phyloP scores from a whole-genome alignment of 176 grass and related monocot genomes.

The Panicum miliaceum region DNA sequence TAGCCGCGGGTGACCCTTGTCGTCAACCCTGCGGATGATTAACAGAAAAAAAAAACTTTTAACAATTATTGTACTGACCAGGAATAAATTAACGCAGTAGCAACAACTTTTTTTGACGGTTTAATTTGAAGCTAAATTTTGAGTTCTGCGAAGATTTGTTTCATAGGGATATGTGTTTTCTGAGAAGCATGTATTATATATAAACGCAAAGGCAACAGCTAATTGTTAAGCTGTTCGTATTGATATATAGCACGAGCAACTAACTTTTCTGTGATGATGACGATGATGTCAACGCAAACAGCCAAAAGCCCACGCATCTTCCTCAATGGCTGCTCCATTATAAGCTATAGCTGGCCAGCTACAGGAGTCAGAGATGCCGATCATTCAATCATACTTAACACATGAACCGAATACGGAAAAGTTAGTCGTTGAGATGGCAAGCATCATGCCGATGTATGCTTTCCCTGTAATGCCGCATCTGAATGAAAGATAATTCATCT shows the following conservation, averaged over 20 bases:
- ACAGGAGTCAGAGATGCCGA: conserved; percentile 3
- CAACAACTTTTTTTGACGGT: too few relatives aligned
- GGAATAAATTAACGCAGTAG: too few relatives aligned
- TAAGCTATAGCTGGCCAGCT: neutral
- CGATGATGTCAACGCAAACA: neutral
- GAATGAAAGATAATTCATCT: neutral
- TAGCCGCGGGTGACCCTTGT: too few relatives aligned
- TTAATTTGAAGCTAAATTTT: neutral
- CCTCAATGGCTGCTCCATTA: neutral
- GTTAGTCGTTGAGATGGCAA: conserved; percentile 19
- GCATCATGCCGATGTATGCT: neutral
- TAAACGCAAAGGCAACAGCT: too few relatives aligned
- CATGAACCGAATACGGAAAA: conserved; percentile 4
- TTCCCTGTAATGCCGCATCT: conserved; percentile 18
- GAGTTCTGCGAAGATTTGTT: neutral
- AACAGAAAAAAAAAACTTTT: too few relatives aligned
- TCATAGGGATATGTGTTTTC: neutral
- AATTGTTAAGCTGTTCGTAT: neutral
- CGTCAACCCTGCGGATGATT: too few relatives aligned
- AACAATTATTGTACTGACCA: neutral
- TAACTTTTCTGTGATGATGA: neutral
- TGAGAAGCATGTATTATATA: neutral
- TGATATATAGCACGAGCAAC: neutral
- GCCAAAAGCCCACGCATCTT: neutral
- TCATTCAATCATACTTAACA: conserved; percentile 23